These are phyloP conservation scores for Xylaria sp. DNA, from an alignment of 2,329 filamentous ascomycete genomes.

Conservation along the genomic window DNA sequence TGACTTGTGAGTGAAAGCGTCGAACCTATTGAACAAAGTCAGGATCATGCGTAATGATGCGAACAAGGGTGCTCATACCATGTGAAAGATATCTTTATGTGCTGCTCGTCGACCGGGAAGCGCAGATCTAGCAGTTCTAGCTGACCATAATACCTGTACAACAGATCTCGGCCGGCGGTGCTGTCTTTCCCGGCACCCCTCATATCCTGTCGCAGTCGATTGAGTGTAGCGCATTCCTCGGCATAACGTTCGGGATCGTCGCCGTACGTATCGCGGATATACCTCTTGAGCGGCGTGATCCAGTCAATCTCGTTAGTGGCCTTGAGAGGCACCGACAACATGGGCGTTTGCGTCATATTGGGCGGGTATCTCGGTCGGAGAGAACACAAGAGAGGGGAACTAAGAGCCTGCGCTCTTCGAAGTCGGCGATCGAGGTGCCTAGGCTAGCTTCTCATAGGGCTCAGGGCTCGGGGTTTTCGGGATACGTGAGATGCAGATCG, in stretches of 20 bases:
- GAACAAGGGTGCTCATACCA: slow-evolving; percentile 69
- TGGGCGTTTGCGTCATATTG: slow-evolving; percentile 84
- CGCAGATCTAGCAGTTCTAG: slow-evolving; percentile 92
- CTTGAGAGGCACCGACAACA: slow-evolving; percentile 95
- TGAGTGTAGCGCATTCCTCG: slow-evolving; percentile 94
- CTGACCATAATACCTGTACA: slow-evolving; percentile 98
- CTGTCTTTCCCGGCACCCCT: slow-evolving; percentile 96
- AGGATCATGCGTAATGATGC: slow-evolving; percentile 33
- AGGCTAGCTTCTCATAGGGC: slow-evolving; percentile 35
- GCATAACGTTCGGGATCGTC: slow-evolving; percentile 96
- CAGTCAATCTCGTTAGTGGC: slow-evolving; percentile 98
- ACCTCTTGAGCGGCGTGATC: slow-evolving; percentile 89
- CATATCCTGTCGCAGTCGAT: slow-evolving; percentile 97
- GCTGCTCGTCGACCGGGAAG: slow-evolving; percentile 97
- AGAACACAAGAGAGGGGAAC: slow-evolving; percentile 24
- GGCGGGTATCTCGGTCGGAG: slow-evolving; percentile 23
- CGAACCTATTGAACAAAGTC: slow-evolving; percentile 73
- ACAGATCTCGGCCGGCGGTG: slow-evolving; percentile 88
- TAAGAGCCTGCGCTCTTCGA: slow-evolving; percentile 34
- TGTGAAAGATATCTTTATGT: slow-evolving; percentile 98
- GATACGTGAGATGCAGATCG: slow-evolving; percentile 19
- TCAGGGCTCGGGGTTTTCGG: background rate
- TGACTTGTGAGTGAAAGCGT: slow-evolving; percentile 99
- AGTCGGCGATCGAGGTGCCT: slow-evolving; percentile 18
- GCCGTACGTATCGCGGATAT: slow-evolving; percentile 93